phyloP scores from a whole-genome alignment of 2,329 filamentous ascomycete species.

The Ophiostoma fasciatum region DNA sequence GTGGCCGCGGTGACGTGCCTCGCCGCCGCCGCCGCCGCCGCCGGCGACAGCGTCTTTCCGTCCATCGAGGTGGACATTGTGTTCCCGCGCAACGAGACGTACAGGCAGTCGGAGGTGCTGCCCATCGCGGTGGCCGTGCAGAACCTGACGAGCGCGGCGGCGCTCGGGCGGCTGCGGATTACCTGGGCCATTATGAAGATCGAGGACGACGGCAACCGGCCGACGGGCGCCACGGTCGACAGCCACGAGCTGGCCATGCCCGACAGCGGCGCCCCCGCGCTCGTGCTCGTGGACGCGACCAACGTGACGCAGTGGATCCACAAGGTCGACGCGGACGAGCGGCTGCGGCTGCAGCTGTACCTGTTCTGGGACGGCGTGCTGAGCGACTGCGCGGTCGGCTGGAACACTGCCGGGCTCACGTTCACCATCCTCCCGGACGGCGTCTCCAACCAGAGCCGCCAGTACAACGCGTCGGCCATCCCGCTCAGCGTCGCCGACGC shows the following conservation, averaged over 20 bases:
- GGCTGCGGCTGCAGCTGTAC: constrained; percentile 1
- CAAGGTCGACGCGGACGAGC: neutral
- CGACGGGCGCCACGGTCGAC: constrained; percentile 1
- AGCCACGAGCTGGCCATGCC: neutral
- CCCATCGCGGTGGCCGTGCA: constrained; percentile 6
- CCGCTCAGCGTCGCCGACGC: neutral
- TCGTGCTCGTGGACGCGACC: constrained; percentile 3
- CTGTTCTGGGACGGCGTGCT: neutral
- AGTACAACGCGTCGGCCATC: neutral
- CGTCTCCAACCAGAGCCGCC: neutral
- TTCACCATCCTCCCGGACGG: too few species aligned
- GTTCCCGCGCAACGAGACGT: constrained; percentile 10
- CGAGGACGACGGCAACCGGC: neutral
- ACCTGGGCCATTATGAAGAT: constrained; percentile 3
- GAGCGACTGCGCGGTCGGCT: too few species aligned
- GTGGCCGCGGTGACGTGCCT: neutral
- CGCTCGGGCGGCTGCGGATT: neutral
- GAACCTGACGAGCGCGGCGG: constrained; percentile 1
- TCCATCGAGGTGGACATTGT: constrained; percentile 6
- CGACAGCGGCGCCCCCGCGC: neutral
- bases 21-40: neutral
- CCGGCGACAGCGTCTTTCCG: neutral
- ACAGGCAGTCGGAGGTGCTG: constrained; percentile 4
- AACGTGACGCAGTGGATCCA: constrained; percentile 5
- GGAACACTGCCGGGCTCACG: too few species aligned